Evolutionary conservation across 257 asterid species (phyloP), one percentile per base, ranked within the genome.

Genomic region (Nyctanthes arbortristis): DNA sequence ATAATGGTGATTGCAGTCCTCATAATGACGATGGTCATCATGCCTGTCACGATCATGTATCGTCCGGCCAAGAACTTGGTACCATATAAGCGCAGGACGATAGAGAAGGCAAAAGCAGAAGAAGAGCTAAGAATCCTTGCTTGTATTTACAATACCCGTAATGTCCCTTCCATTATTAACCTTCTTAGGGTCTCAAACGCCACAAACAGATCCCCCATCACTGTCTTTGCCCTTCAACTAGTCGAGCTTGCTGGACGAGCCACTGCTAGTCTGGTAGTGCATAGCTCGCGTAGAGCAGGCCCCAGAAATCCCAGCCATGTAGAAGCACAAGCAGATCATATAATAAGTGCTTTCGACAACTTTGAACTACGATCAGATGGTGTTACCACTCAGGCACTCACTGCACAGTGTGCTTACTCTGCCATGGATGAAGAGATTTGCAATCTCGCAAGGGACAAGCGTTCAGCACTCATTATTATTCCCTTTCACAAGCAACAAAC

Each of bases 361-460:
- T 91, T 81, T 68, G 91, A 91, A 86, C 84, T 84, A 10, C 74
- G 87, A 18, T 87, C 91, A 0, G 90, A 89, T 39, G 91, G 90
- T 1, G 93, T 93, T n/a, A 24, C 74, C 18, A 84, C 93, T 8
- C 92, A 91, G 63, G 84, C 82, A 6, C 71, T 89, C 54, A 89
- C 97, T 0, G 93, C 96, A 0, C 79, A 85, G 13, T 86, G 89
- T 24, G 68, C 92, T 27, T 84, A 80, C 77, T 32, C 91, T n/a
- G 79, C 91, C 58, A 93, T 93, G 97, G 96, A 89, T 49, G 96
- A 84, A 20, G 99, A 91, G 65, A 81, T 93, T 22, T 89, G 97
- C 83, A 81, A 61, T 24, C 63, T 91, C 5, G 97, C 96, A 0
- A 79, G 75, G 69, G 97, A 89, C 18, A 86, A 83, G 43, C 85